Conservation (phyloP, 2,329 filamentous ascomycete genomes). For the Amesomyces nigricolor region DNA sequence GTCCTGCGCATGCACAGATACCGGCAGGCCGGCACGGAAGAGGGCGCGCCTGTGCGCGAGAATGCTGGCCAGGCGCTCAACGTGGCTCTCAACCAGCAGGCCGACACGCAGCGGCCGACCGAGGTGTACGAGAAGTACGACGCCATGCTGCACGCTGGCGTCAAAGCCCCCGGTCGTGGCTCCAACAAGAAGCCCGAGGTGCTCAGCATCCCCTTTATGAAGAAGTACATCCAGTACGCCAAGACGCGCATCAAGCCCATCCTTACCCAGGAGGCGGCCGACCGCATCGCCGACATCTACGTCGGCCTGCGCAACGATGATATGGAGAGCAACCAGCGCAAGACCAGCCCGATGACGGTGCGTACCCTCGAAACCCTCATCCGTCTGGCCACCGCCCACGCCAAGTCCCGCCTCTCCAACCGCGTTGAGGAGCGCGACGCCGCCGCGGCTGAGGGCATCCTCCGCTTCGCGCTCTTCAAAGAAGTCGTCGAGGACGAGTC, state of each 20-base stretch:
- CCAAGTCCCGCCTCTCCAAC: conserved; percentile 82
- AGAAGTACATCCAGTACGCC: conserved; percentile 98
- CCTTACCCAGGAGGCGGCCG: conserved; percentile 82
- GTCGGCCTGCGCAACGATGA: conserved; percentile 93
- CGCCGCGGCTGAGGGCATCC: conserved; percentile 76
- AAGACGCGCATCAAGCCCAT: conserved; percentile 87
- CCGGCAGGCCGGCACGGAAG: conserved; percentile 84
- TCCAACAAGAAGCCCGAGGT: conserved; percentile 76
- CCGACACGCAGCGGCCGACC: conserved; percentile 66
- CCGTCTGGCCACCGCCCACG: conserved; percentile 91
- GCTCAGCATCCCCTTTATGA: conserved; percentile 94
- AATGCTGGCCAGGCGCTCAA: conserved; percentile 77
- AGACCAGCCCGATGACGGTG: conserved; percentile 91
- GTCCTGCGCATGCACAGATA: conserved; percentile 97
- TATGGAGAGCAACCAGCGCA: conserved; percentile 86
- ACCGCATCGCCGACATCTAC: conserved; percentile 87
- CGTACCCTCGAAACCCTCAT: conserved; percentile 98
- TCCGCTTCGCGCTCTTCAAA: conserved; percentile 95
- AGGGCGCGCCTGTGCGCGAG: conserved; percentile 90
- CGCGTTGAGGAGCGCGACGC: conserved; percentile 88
- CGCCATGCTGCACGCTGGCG: conserved; percentile 88
- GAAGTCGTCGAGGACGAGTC: conserved; percentile 79
- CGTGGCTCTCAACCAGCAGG: conserved; percentile 75
- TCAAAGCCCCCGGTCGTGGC: conserved; percentile 69
- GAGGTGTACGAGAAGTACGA: conserved; percentile 97